Evolutionary conservation across 306 rosid genomes (phyloP), one percentile per base, ranked within the genome.

Genomic region (Rubus parviflorus): DNA sequence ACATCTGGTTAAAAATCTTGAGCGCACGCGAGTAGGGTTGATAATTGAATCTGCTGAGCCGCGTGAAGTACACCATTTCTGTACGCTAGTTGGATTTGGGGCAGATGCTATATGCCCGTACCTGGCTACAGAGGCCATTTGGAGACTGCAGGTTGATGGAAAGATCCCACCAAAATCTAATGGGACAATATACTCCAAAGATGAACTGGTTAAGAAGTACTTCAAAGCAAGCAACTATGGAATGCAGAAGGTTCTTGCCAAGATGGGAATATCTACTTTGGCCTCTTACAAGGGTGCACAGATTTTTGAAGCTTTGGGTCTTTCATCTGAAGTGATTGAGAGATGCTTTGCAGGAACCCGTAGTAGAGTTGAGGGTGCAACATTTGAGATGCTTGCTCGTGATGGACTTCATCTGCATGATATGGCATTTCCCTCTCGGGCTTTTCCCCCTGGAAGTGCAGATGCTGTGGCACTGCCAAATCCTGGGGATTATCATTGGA

Each of bases 271-370:
- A 80, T 96, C 99, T 62, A 96, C 99, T 81, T 84, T 96, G 91
- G 99, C 99, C 15, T 96, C 99, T 20, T 96, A 96, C 80, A 96
- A 96, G 85, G 99, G 99, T 68, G 99, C 98, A 54, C 99, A 96
- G 86, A 96, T 96, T 79, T 96, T 96, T 79, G 99, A 92, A 85
- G 99, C 98, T 70, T 82, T 96, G 62, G 99, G 99, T 80, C 98
- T 96, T 84, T 92, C 99, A 7, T 89, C 97, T 0, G 94, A 89
- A 84, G 99, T 96, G 79, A 82, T 92, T 52, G 99, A 88, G 68
- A 92, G 87, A 86, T 96, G 99, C 87, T 96, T 96, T 80, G 94
- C 94, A 30, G 98, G 99, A 84, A 96, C 99, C 52, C 97, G 96
- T 45, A 96, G 99, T 84, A 89, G 99, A 81, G 98, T 92, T 60